Base-by-base conservation (phyloP, 352 stramenopile genomes). In the Pythium sp. region DNA sequence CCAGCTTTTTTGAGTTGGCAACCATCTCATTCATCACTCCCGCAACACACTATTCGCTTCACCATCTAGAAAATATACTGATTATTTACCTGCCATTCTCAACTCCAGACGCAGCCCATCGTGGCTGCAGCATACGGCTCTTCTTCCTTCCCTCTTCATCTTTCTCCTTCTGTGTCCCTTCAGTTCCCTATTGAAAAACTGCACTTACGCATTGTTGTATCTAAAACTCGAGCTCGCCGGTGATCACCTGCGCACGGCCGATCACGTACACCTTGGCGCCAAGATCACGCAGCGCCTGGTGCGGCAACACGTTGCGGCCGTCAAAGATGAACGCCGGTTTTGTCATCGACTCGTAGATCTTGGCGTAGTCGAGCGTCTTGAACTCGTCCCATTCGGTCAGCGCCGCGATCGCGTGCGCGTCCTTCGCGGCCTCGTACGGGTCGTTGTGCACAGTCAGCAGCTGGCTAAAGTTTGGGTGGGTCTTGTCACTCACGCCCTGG, bases 281-380 rank as follows among this genome's bases (percentile, higher is more conserved):
- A 71, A 99, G 97, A 14, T 96, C 76, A 47, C 93, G 84, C 69
- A 99, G 89, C 65, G 84, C 84, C 15, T 94, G 82, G 81, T 98
- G 95, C 54, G 98, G 93, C 46, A 99, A 76, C 67, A 99, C 91
- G 78, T 99, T 99, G 56, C 98, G 92, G 34, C 98, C 98, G 82
- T 99, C 98, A 77, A 99, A 99, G 58, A 99, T 80, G 84, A 99
- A 99, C 26, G 98, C 98, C 9, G 98, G 98, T 84, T 99, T 99
- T 58, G 89, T 82, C 98, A 99, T 99, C 59, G 69, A 74, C 9
- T 94, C 82, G 76, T 98, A 99, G 72, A 99, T 98, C 41, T 82
- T 86, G 58, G 95, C 73, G 84, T 98, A 99, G 81, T 99, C 97
- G 46, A 99, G 90, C 12, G 85, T 91, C 88, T 98, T 99, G 87